Percentiles rank a stretch among this genome's conserved stretches.
phyloP scores from a whole-genome alignment of 192 early-diverging fungal species.

The Coemansia sp. region DNA sequence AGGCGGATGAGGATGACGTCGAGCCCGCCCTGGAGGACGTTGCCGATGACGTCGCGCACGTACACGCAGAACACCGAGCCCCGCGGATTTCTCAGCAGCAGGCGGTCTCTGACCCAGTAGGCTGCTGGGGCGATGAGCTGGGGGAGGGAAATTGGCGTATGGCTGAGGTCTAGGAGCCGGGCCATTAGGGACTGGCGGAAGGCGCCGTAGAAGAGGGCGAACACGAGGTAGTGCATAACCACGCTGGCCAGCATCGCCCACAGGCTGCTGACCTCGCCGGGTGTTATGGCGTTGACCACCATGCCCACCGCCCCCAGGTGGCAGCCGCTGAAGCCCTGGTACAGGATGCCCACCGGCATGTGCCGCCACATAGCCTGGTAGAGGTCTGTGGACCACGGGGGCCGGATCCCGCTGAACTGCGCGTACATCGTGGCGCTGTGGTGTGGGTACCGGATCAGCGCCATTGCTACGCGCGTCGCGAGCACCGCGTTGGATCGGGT shows the following conservation, averaged over 20 bases:
- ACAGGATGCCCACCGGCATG: conserved; percentile 17
- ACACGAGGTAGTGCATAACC: conserved; percentile 23
- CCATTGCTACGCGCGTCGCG: conserved; percentile 2
- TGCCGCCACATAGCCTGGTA: neutral
- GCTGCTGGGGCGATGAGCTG: conserved; percentile 1
- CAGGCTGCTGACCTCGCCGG: neutral
- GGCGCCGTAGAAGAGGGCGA: conserved; percentile 29
- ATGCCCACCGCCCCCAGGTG: conserved; percentile 8
- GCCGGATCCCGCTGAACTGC: conserved; percentile 15
- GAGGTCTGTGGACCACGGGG: neutral
- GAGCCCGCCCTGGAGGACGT: conserved; percentile 2
- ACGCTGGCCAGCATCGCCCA: conserved; percentile 1
- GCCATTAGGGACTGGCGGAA: conserved; percentile 27
- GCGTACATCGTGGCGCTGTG: conserved; percentile 21
- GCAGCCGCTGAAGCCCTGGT: conserved; percentile 19
- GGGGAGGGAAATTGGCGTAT: neutral
- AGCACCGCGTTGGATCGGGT: conserved; percentile 10
- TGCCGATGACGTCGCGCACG: conserved; percentile 27
- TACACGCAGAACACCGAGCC: conserved; percentile 29
- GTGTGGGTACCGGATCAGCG: conserved; percentile 22
- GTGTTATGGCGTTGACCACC: neutral
- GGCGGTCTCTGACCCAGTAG: conserved; percentile 18
- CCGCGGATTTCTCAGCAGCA: conserved; percentile 12
- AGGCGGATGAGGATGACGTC: neutral
- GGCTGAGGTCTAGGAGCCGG: conserved; percentile 8